phyloP scores from a whole-genome alignment of 257 asterid genomes.

The Anisodus acutangulus region DNA sequence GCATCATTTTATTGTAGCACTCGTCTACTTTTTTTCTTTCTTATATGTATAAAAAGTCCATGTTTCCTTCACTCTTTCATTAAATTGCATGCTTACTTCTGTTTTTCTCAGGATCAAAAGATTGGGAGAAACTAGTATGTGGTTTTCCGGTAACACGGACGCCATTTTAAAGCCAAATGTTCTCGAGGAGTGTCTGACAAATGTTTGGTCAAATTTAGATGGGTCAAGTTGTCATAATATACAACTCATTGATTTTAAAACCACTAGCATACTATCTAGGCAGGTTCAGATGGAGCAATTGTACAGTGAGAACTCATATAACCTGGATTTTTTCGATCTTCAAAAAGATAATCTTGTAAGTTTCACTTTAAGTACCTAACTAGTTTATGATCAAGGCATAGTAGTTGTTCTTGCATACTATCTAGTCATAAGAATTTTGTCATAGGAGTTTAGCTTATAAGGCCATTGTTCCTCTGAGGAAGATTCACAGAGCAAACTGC shows the following conservation, averaged over 20 bases:
- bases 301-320: background rate
- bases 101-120: background rate
- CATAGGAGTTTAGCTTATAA: background rate
- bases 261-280: background rate
- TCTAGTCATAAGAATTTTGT: background rate
- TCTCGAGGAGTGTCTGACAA: background rate
- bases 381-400: background rate
- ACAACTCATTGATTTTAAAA: background rate
- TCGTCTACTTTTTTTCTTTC: background rate
- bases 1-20: background rate
- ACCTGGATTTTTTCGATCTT: background rate
- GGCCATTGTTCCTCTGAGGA: background rate
- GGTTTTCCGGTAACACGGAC: background rate
- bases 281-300: background rate
- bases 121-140: background rate
- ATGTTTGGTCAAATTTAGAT: conserved; percentile 1
- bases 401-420: background rate
- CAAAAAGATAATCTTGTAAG: background rate
- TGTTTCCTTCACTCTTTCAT: background rate
- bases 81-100: background rate
- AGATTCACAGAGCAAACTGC: background rate
- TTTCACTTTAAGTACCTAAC: background rate
- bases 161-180: background rate
- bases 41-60: background rate
- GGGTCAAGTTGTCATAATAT: conserved; percentile 14